phyloP scores from a whole-genome alignment of 768 basidiomycete genomes.

The Macrolepiota fuliginosa region DNA sequence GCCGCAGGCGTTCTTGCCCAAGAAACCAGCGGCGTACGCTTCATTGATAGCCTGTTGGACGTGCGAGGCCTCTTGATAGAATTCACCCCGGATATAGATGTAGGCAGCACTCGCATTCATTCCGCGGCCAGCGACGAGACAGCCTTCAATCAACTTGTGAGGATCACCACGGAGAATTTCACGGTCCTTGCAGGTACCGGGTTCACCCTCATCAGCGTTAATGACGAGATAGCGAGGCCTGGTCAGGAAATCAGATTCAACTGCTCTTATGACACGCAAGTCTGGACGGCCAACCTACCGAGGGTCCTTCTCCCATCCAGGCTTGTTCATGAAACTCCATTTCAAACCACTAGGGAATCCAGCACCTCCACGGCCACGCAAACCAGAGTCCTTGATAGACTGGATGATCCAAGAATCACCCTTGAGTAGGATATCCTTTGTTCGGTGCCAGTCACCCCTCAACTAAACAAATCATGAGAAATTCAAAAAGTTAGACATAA shows the following conservation, averaged over 20 bases:
- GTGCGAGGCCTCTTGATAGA: constrained; percentile 92
- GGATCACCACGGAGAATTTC: constrained; percentile 98
- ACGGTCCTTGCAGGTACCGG: constrained; percentile 98
- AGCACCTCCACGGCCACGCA: constrained; percentile 94
- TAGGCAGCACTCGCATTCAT: constrained; percentile 99
- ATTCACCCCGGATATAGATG: constrained; percentile 99
- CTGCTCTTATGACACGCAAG: not conserved
- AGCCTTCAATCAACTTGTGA: constrained; percentile 97
- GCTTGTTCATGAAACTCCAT: constrained; percentile 99
- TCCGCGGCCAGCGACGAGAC: constrained; percentile 91
- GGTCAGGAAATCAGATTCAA: not conserved
- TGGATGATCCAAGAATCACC: constrained; percentile 98
- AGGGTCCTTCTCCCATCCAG: constrained; percentile 94
- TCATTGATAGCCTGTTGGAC: constrained; percentile 95
- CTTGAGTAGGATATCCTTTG: constrained; percentile 93
- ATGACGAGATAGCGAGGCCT: constrained; percentile 96
- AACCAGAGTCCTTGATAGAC: constrained; percentile 92
- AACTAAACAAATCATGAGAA: constrained; percentile 42
- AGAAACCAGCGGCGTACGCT: constrained; percentile 84
- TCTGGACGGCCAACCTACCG: constrained; percentile 41
- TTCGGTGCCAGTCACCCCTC: constrained; percentile 97
- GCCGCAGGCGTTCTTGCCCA: constrained; percentile 91
- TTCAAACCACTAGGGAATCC: constrained; percentile 97
- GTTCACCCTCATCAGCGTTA: constrained; percentile 98
- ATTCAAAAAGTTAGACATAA: not conserved